Base-by-base conservation (phyloP, 352 stramenopile species). In the Blastocystis sp. region DNA sequence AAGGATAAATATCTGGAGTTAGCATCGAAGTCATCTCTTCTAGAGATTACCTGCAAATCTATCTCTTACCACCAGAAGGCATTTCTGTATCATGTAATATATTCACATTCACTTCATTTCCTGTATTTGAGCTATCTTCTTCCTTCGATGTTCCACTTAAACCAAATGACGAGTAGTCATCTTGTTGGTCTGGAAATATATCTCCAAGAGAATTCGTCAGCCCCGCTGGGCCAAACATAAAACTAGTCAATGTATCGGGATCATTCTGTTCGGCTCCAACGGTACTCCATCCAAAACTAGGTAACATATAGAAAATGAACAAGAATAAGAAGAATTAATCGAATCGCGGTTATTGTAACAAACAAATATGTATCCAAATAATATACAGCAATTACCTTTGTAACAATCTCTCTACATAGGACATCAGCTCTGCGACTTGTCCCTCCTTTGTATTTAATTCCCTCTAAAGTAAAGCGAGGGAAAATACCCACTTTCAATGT, bases 201-300 rank as follows among this genome's bases (percentile, higher is more conserved):
- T 80, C 70, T 26, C 20, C 7, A 62, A 66, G 64, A 41, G 47
- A 61, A 41, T 41, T 41, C 7, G 70, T 80, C 4, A 34, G 13
- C 23, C 64, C 70, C 11, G 55, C 64, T 26, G 53, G 45, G 39
- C 70, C 70, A 64, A 80, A 80, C 18, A 80, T 15, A 13, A 80
- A 53, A 47, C 64, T 62, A 62, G 62, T 80, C 47, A 80, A 23
- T 20, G 70, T 80, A 80, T 80, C 70, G 20, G 70, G 70, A 37
- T 80, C 70, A 62, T 63, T 80, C 45, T 80, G 70, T 53, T 80
- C 70, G 13, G 70, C 43, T 43, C 70, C 70, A 9, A 80, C 45
- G 3, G 70, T 80, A 41, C 70, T 80, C 70, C 70, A 80, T 13
- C 70, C 70, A 80, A 80, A 80, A 80, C 70, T 64, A 8, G 70